A percentile compares a stretch with the other conserved stretches of the same genome.
phyloP scores from a whole-genome alignment of 2,329 filamentous ascomycete species.

The Fusarium anguioides region DNA sequence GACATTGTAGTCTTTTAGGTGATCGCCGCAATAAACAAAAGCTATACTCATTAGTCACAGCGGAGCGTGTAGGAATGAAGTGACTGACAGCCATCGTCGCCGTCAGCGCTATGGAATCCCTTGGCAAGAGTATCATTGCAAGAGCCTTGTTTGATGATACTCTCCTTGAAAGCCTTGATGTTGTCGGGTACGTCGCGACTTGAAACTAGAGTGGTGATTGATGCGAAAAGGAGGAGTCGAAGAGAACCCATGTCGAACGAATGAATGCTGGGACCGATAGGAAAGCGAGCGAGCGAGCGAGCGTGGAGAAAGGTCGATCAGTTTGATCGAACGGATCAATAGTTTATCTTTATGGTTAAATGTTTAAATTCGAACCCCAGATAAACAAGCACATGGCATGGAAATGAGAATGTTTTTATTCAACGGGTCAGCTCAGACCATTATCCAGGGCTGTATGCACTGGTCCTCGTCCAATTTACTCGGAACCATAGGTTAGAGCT shows the following conservation, averaged over 20 bases:
- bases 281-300: slow-evolving; percentile 8
- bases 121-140: slow-evolving; percentile 54
- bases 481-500: slow-evolving; percentile 13
- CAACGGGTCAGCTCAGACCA: not conserved
- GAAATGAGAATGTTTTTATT: not conserved
- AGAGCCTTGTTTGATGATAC: slow-evolving; percentile 50
- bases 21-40: slow-evolving; percentile 61
- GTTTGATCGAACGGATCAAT: not conserved
- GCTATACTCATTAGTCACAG: slow-evolving; percentile 35
- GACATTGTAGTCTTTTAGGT: slow-evolving; percentile 52
- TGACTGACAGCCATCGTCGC: slow-evolving; percentile 51
- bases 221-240: slow-evolving; percentile 38
- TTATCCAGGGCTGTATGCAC: slow-evolving; percentile 4
- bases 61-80: too few relatives aligned
- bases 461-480: slow-evolving; percentile 24
- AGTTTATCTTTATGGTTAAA: slow-evolving; percentile 17
- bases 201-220: slow-evolving; percentile 39
- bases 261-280: not conserved
- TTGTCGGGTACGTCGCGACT: slow-evolving; percentile 55
- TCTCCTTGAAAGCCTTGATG: slow-evolving; percentile 55
- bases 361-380: not conserved
- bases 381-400: too few relatives aligned
- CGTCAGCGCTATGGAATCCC: slow-evolving; percentile 55
- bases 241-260: slow-evolving; percentile 36
- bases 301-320: slow-evolving; percentile 16